A percentile compares a stretch with the other conserved stretches of the same genome.
Evolutionary conservation across 352 stramenopile genomes (phyloP).

Genomic region (Globisporangium megalacanthum): DNA sequence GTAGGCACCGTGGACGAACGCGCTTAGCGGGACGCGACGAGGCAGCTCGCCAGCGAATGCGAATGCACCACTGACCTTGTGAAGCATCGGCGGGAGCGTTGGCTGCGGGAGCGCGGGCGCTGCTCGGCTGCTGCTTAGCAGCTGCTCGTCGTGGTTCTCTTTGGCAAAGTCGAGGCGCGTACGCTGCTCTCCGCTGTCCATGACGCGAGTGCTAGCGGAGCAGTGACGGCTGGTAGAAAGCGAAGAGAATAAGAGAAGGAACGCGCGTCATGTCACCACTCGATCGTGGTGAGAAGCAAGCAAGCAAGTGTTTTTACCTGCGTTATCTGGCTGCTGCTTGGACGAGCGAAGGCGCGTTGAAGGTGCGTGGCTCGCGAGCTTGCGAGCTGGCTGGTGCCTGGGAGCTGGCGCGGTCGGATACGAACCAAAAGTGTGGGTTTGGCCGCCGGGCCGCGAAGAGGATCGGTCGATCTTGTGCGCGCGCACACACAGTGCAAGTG

Average conservation of each 20-base stretch:
- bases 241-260: no score
- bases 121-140: conserved; percentile 3
- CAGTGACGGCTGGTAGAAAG: background rate
- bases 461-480: conserved; percentile 1
- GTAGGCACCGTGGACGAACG: conserved; percentile 9
- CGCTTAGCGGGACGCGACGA: conserved; percentile 17
- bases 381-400: no score
- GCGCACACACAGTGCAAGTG: background rate
- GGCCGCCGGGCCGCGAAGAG: background rate
- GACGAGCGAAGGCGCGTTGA: no score
- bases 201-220: conserved; percentile 5
- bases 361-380: no score
- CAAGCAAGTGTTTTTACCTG: no score
- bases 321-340: no score
- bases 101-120: conserved; percentile 12
- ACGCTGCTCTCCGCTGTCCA: conserved; percentile 18
- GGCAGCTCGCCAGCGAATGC: conserved; percentile 2
- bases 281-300: no score
- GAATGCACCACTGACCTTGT: conserved; percentile 11
- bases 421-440: conserved; percentile 4
- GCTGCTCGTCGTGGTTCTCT: conserved; percentile 21
- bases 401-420: background rate
- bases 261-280: no score
- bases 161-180: conserved; percentile 14
- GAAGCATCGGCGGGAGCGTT: background rate